phyloP scores from a whole-genome alignment of 495 filamentous ascomycete species.

The Trichodelitschia bisporula region DNA sequence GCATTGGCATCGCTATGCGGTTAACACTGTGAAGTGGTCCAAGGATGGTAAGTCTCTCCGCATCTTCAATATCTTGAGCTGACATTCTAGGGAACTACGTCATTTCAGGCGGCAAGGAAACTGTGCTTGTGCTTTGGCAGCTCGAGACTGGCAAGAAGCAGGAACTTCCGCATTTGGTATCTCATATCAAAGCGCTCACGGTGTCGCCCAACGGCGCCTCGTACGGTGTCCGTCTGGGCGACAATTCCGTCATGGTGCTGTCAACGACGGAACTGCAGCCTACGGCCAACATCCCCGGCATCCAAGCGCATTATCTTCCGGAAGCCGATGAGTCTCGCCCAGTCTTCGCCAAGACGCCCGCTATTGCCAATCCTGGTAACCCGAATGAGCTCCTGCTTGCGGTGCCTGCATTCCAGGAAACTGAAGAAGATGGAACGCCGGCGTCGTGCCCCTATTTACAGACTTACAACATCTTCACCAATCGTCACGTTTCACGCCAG shows the following conservation, averaged over 20 bases:
- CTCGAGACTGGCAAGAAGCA: slow-evolving; percentile 60
- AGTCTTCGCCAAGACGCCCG: neutral
- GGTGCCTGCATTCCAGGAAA: slow-evolving; percentile 24
- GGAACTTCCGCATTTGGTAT: slow-evolving; percentile 67
- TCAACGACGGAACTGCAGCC: slow-evolving; percentile 73
- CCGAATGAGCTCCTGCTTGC: slow-evolving; percentile 34
- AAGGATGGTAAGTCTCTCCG: slow-evolving; percentile 42
- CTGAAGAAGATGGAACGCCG: slow-evolving; percentile 11
- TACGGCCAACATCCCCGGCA: slow-evolving; percentile 53
- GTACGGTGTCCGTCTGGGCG: slow-evolving; percentile 62
- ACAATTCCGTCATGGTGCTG: slow-evolving; percentile 72
- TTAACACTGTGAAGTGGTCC: slow-evolving; percentile 67
- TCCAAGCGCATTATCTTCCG: slow-evolving; percentile 28
- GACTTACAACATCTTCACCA: slow-evolving; percentile 53
- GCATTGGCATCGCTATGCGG: slow-evolving; percentile 80
- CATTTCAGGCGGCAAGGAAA: slow-evolving; percentile 77
- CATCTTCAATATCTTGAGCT: neutral
- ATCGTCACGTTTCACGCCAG: slow-evolving; percentile 55
- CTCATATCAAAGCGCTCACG: slow-evolving; percentile 56
- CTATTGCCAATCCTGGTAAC: slow-evolving; percentile 16
- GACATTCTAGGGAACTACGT: slow-evolving; percentile 59
- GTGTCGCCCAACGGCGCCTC: slow-evolving; percentile 56
- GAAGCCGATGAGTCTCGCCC: neutral
- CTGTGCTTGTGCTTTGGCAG: slow-evolving; percentile 88
- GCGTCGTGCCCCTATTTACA: slow-evolving; percentile 37